Base-by-base conservation (phyloP, 2,329 filamentous ascomycete species). In the Penicillium rolfsii region DNA sequence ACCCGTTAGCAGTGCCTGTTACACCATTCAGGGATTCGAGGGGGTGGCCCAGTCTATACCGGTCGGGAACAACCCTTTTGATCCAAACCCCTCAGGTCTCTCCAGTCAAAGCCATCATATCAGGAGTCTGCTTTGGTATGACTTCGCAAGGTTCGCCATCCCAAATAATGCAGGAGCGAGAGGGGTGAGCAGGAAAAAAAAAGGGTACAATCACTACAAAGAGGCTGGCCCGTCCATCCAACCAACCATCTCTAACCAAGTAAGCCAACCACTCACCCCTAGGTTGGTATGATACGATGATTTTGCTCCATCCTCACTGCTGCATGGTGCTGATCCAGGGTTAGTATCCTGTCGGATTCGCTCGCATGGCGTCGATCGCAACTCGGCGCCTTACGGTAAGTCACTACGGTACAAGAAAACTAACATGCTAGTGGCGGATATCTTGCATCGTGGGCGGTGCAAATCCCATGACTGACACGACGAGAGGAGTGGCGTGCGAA, bases 401-500 rank as follows among this genome's bases (percentile, higher is more conserved):
- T 35, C 11, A 36, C 35, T 36, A 14, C 12, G 35, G 35, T 36
- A 36, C 4, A 33, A 22, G 19, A 22, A 22, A n/a, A 11, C 46
- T 26, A 12, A n/a, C 9, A 45, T 58, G 19, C 52, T 55, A 52
- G 59, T 46, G 46, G 28, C 45, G 49, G 24, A 55, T 33, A 38
- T 30, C 19, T 45, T 35, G 12, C 11, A 33, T 46, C 33, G n/a
- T 26, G 22, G 55, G 43, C 52, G 22, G 22, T 52, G 45, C 14
- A 48, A 46, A 64, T 56, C 61, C 56, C 62, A 65, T 65, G 64
- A 65, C 63, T 40, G 30, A 41, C 48, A 54, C 58, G 50, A 48
- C 61, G 33, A 38, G 35, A 16, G 7, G 28, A 61, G 64, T 66
- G 64, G 62, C 59, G 62, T 61, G 62, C 59, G 52, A 64, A 53